These are phyloP conservation scores for Amanita phalloides DNA, from an alignment of 768 basidiomycete genomes.

Conservation along the genomic window DNA sequence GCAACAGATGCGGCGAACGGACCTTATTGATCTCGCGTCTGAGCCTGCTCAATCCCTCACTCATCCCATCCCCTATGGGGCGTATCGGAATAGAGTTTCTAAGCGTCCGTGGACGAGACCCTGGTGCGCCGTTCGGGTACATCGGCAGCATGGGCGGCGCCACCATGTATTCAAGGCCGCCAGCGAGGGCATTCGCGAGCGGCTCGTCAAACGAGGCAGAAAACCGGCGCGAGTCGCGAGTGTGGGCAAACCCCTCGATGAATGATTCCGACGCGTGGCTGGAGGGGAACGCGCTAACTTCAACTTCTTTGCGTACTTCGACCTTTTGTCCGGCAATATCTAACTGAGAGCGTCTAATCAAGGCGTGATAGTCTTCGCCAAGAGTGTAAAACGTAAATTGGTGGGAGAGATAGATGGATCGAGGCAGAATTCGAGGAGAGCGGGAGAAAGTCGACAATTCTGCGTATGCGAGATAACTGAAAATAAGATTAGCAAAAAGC, in stretches of 20 bases:
- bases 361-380: conserved; percentile 69
- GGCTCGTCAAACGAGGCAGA: conserved; percentile 71
- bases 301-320: conserved; percentile 63
- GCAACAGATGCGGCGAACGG: conserved; percentile 29
- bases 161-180: conserved; percentile 39
- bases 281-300: conserved; percentile 42
- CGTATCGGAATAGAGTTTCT: conserved; percentile 48
- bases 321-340: conserved; percentile 49
- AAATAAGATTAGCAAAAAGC: conserved; percentile 7
- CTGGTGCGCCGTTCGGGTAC: conserved; percentile 61
- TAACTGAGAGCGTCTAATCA: conserved; percentile 55
- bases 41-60: conserved; percentile 49
- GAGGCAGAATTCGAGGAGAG: conserved; percentile 50
- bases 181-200: conserved; percentile 60
- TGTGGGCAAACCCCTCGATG: conserved; percentile 37
- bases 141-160: conserved; percentile 54
- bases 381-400: conserved; percentile 77
- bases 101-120: conserved; percentile 27
- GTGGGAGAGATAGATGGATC: conserved; percentile 73
- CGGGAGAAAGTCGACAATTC: conserved; percentile 70
- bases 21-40: conserved; percentile 44
- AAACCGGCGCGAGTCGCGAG: conserved; percentile 30
- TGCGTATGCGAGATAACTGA: conserved; percentile 64
- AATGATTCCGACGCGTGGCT: conserved; percentile 33
- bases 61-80: conserved; percentile 44